Percentiles rank a stretch among this genome's conserved stretches.
Evolutionary conservation across 2,329 filamentous ascomycete genomes (phyloP).

Genomic region (Colletotrichum gigasporum): DNA sequence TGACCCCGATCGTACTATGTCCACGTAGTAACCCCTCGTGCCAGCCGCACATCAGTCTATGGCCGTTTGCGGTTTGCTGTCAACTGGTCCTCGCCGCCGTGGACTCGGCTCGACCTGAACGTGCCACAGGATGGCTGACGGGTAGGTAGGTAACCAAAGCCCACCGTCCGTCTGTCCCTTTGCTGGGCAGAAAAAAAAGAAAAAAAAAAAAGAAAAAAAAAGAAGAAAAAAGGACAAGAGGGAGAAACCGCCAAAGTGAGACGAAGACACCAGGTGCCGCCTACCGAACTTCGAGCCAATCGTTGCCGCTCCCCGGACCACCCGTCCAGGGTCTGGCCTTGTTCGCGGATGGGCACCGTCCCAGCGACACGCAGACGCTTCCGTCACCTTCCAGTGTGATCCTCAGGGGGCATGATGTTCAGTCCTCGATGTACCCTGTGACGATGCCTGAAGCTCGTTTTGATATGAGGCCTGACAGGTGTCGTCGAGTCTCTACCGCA

Average conservation of each 20-base stretch:
- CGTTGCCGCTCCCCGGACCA: conserved; percentile 7
- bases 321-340: conserved; percentile 23
- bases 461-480: background rate
- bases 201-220: background rate
- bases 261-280: conserved; percentile 22
- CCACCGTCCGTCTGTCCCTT: background rate
- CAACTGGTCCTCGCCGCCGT: background rate
- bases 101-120: conserved; percentile 1
- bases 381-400: conserved; percentile 22
- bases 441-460: background rate
- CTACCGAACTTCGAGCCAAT: conserved; percentile 25
- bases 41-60: background rate
- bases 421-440: conserved; percentile 2
- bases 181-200: conserved; percentile 2
- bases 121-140: conserved; percentile 4
- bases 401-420: conserved; percentile 3
- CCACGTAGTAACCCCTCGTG: background rate
- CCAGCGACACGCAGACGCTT: conserved; percentile 27
- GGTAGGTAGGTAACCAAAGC: background rate
- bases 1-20: background rate
- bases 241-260: conserved; percentile 18
- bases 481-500: background rate
- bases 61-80: conserved; percentile 17
- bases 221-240: background rate
- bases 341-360: conserved; percentile 7